These are phyloP conservation scores for Magnusiomyces clavatus DNA, from an alignment of 1,139 yeast species.

Conservation along the genomic window DNA sequence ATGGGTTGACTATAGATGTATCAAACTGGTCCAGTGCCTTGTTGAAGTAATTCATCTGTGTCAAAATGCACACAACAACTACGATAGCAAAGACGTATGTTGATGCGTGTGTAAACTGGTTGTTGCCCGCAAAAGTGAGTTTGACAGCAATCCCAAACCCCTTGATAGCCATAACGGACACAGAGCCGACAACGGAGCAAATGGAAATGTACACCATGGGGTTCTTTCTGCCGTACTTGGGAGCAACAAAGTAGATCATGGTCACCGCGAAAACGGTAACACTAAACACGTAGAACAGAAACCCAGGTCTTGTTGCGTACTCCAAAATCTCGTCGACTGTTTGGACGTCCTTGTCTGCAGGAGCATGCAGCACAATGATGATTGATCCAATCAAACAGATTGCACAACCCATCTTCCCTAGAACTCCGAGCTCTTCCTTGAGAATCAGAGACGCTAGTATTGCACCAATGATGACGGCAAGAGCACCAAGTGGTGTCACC, in stretches of 20 bases:
- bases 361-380: conserved; percentile 87
- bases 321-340: conserved; percentile 83
- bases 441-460: conserved; percentile 78
- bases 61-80: conserved; percentile 72
- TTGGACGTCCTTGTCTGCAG: conserved; percentile 80
- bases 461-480: conserved; percentile 82
- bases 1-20: conserved; percentile 85
- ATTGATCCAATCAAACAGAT: conserved; percentile 84
- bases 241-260: conserved; percentile 80
- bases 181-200: conserved; percentile 86
- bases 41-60: conserved; percentile 92
- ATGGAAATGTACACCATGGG: conserved; percentile 89
- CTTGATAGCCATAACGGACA: conserved; percentile 86
- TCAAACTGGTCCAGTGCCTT: conserved; percentile 91
- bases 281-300: conserved; percentile 53
- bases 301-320: conserved; percentile 77
- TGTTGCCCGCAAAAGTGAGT: conserved; percentile 78
- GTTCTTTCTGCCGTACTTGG: conserved; percentile 68
- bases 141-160: conserved; percentile 91
- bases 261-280: conserved; percentile 63
- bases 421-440: conserved; percentile 77
- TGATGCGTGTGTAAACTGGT: conserved; percentile 78
- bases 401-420: conserved; percentile 94
- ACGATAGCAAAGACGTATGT: conserved; percentile 76
- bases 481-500: conserved; percentile 88